A percentile compares a stretch with the other conserved stretches of the same genome.
Evolutionary conservation across 2,329 filamentous ascomycete genomes (phyloP).

Genomic region (Celoporthe dispersa): DNA sequence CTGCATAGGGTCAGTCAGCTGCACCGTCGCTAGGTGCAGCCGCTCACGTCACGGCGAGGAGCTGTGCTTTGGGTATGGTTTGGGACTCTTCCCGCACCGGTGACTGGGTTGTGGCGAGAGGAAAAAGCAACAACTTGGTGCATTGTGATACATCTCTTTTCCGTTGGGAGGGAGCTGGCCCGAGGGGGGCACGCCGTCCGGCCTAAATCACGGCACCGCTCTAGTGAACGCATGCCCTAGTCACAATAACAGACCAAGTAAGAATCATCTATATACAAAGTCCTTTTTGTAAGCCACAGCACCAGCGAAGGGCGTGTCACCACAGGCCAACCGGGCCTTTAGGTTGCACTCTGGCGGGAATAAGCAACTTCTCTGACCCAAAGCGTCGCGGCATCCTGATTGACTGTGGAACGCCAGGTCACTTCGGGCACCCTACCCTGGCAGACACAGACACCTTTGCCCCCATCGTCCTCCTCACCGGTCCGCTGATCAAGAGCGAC

Average conservation of each 20-base stretch:
- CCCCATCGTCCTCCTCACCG: neutral
- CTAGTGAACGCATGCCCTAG: neutral
- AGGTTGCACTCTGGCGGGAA: neutral
- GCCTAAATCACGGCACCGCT: neutral
- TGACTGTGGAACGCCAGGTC: neutral
- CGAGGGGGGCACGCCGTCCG: neutral
- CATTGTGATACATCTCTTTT: neutral
- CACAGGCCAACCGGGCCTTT: neutral
- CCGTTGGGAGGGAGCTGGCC: neutral
- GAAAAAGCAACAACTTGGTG: neutral
- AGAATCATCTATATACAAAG: conserved; percentile 4
- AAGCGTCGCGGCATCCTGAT: neutral
- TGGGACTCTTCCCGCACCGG: neutral
- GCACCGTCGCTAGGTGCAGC: conserved; percentile 1
- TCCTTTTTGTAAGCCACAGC: neutral
- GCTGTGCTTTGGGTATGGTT: neutral
- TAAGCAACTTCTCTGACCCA: neutral
- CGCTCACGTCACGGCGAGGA: conserved; percentile 4
- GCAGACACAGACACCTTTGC: neutral
- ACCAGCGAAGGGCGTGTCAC: neutral
- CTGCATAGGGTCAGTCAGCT: neutral
- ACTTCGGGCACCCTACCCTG: neutral
- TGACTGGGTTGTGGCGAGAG: neutral
- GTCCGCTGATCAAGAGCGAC: conserved; percentile 4
- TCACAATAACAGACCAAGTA: neutral